A percentile compares a stretch with the other conserved stretches of the same genome.
These are phyloP conservation scores for Metschnikowia colocasiae DNA, from an alignment of 805 yeast species.

Conservation along the genomic window DNA sequence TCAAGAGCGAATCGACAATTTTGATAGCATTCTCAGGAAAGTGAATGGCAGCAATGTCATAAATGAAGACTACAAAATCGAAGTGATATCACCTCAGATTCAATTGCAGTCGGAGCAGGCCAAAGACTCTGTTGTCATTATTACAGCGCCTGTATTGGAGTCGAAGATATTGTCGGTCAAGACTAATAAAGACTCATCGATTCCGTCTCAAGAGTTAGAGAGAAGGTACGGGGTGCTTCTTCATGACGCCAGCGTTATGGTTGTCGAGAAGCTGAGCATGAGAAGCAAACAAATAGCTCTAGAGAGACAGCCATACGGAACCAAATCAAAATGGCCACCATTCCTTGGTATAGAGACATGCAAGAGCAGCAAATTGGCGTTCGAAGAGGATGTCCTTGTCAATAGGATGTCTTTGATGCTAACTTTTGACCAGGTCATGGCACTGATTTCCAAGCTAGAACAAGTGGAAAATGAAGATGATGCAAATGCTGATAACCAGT, in stretches of 20 bases:
- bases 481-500: not conserved
- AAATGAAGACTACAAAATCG: constrained; percentile 39
- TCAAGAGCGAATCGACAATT: constrained; percentile 26
- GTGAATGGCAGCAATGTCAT: constrained; percentile 23
- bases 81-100: constrained; percentile 42
- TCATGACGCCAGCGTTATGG: constrained; percentile 67
- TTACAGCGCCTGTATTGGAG: constrained; percentile 73
- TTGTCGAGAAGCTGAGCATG: constrained; percentile 50
- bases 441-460: constrained; percentile 22
- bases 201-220: constrained; percentile 43
- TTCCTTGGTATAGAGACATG: constrained; percentile 78
- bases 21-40: constrained; percentile 29
- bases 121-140: constrained; percentile 55
- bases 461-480: constrained; percentile 10
- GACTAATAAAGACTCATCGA: constrained; percentile 30
- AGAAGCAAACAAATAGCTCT: constrained; percentile 35
- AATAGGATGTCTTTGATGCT: constrained; percentile 61
- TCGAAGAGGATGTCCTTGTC: constrained; percentile 50
- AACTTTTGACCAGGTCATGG: constrained; percentile 46
- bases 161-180: constrained; percentile 64
- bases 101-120: constrained; percentile 38
- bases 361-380: constrained; percentile 45
- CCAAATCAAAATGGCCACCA: constrained; percentile 74
- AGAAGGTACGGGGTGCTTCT: constrained; percentile 67
- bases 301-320: constrained; percentile 57